phyloP scores from a whole-genome alignment of 1,284 basidiomycete species.

The Papiliotrema terrestris region DNA sequence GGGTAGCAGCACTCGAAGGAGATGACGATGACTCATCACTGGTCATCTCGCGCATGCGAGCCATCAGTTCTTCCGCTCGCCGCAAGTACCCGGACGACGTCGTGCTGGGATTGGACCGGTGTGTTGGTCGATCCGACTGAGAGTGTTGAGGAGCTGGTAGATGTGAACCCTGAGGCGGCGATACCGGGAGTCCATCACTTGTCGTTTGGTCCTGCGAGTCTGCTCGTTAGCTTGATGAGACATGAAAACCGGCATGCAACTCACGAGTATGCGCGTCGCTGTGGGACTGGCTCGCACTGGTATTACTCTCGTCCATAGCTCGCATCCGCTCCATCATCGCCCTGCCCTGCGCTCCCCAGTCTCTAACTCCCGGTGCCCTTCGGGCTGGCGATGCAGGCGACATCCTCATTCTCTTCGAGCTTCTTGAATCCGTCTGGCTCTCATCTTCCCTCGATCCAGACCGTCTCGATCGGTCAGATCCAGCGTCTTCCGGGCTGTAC shows the following conservation, averaged over 20 bases:
- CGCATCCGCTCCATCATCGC: constrained; percentile 44
- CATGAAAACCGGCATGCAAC: not conserved
- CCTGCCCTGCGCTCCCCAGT: constrained; percentile 40
- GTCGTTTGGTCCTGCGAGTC: constrained; percentile 17
- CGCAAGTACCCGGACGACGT: constrained; percentile 59
- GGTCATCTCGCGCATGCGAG: constrained; percentile 53
- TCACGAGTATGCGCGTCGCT: not conserved
- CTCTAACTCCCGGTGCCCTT: constrained; percentile 16
- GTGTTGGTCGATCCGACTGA: constrained; percentile 13
- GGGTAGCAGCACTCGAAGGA: not conserved
- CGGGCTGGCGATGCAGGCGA: constrained; percentile 12
- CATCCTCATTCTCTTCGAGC: constrained; percentile 10
- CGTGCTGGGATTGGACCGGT: constrained; percentile 43
- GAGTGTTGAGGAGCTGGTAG: not conserved
- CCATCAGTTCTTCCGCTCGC: constrained; percentile 74
- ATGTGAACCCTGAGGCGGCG: constrained; percentile 23
- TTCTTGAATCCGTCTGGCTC: constrained; percentile 9
- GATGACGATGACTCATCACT: constrained; percentile 22
- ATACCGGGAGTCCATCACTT: constrained; percentile 16
- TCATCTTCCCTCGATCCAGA: not conserved
- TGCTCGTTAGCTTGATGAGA: not conserved
- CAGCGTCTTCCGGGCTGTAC: not conserved
- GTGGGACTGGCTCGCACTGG: constrained; percentile 28
- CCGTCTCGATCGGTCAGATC: not conserved
- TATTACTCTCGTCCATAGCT: constrained; percentile 31